phyloP scores from a whole-genome alignment of 495 filamentous ascomycete species.

The Rostrohypoxylon terebratum region DNA sequence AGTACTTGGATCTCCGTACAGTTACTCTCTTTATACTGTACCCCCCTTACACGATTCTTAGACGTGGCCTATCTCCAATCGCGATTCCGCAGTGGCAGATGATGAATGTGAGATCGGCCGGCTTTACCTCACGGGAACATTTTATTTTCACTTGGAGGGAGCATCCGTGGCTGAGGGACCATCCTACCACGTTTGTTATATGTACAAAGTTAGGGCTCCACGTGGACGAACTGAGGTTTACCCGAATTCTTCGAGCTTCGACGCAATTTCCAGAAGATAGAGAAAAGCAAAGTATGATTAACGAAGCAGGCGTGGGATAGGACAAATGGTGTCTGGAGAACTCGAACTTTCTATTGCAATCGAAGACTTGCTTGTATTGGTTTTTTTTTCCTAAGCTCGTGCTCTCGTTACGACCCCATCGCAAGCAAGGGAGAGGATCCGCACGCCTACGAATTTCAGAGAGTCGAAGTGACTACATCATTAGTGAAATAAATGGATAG shows the following conservation, averaged over 20 bases:
- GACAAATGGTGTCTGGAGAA: constrained; percentile 28
- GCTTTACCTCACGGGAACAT: constrained; percentile 41
- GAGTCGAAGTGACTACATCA: constrained; percentile 16
- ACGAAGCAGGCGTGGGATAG: constrained; percentile 13
- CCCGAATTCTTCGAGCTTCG: constrained; percentile 28
- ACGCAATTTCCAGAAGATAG: constrained; percentile 34
- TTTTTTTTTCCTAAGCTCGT: constrained; percentile 20
- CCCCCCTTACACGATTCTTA: constrained; percentile 43
- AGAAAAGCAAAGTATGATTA: constrained; percentile 35
- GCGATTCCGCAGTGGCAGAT: constrained; percentile 21
- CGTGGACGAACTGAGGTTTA: constrained; percentile 28
- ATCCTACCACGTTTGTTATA: constrained; percentile 29
- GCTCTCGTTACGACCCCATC: constrained; percentile 20
- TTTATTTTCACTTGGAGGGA: constrained; percentile 32
- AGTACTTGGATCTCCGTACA: constrained; percentile 43
- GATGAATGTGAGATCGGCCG: constrained; percentile 24
- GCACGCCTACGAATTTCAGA: constrained; percentile 12
- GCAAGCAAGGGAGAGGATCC: constrained; percentile 37
- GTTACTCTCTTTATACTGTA: constrained; percentile 40
- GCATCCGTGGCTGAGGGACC: constrained; percentile 31
- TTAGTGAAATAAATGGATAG: constrained; percentile 43
- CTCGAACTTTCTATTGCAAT: constrained; percentile 14
- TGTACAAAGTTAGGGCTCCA: constrained; percentile 43
- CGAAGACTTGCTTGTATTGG: constrained; percentile 32
- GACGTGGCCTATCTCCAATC: constrained; percentile 29